phyloP scores from a whole-genome alignment of 2,329 filamentous ascomycete genomes.

The Chaetomiaceae sp. region DNA sequence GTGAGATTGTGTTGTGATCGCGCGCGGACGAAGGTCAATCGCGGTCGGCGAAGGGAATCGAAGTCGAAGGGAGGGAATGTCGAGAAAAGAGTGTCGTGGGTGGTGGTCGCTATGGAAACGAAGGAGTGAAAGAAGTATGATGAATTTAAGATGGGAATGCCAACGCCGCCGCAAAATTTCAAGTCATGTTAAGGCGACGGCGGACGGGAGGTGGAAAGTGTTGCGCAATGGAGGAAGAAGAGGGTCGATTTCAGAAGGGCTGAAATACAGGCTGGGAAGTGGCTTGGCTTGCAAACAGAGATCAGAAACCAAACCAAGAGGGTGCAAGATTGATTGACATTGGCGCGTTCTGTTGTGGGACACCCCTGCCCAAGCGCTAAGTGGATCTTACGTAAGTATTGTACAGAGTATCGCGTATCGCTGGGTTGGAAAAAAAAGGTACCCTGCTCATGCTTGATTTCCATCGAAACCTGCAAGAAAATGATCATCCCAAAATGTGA shows the following conservation, averaged over 20 bases:
- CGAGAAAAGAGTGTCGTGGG: conserved; percentile 9
- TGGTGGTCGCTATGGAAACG: background rate
- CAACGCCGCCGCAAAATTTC: conserved; percentile 7
- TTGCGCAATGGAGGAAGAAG: background rate
- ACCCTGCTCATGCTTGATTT: too few species aligned
- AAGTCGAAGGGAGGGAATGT: background rate
- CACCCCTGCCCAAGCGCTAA: too few species aligned
- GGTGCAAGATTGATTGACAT: too few species aligned
- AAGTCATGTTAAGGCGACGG: conserved; percentile 16
- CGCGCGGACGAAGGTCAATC: background rate
- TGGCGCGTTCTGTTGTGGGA: background rate
- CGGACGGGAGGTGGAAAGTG: background rate
- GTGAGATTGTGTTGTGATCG: background rate
- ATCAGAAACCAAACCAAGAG: background rate
- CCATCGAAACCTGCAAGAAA: too few species aligned
- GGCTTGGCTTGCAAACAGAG: background rate
- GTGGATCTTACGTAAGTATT: too few species aligned
- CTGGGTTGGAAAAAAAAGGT: too few species aligned
- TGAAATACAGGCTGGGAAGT: background rate
- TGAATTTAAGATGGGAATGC: background rate
- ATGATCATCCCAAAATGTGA: too few species aligned
- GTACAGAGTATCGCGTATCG: too few species aligned
- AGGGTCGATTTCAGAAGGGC: background rate
- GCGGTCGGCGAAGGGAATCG: background rate
- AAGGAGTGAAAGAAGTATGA: conserved; percentile 7